Percentiles rank a stretch among this genome's conserved stretches.
Conservation (phyloP, 345 rosid genomes). For the Acer yangbiense region DNA sequence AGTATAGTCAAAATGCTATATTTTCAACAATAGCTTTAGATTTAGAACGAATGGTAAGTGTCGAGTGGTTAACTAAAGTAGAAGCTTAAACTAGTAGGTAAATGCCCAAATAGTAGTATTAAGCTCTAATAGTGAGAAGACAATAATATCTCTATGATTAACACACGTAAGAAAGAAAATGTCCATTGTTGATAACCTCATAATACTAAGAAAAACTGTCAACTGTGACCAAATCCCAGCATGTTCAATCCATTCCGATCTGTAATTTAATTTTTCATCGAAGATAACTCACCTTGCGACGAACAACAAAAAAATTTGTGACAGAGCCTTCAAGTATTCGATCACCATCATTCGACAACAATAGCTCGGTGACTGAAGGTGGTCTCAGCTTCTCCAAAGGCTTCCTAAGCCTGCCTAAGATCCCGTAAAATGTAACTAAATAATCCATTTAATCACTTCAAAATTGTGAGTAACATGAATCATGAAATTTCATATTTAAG, state of each 20-base stretch:
- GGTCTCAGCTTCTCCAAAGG: constrained; percentile 80
- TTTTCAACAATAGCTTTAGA: background rate
- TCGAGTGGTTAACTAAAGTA: background rate
- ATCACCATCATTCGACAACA: constrained; percentile 87
- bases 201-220: background rate
- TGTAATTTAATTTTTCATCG: constrained; percentile 12
- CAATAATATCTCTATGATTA: background rate
- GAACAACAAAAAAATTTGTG: constrained; percentile 73
- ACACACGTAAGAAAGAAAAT: background rate
- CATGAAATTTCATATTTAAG: background rate
- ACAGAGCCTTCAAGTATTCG: constrained; percentile 77
- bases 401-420: constrained; percentile 66
- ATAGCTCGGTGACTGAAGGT: constrained; percentile 64
- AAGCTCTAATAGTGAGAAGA: background rate
- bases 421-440: constrained; percentile 8
- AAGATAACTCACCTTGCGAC: constrained; percentile 52
- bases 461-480: background rate
- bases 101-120: background rate
- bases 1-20: background rate
- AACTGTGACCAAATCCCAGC: background rate
- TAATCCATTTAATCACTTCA: background rate
- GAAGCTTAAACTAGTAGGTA: background rate
- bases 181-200: background rate
- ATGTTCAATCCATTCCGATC: background rate
- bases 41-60: background rate